Evolutionary conservation across 2,329 filamentous ascomycete species (phyloP), one percentile per base, ranked within the genome.

Genomic region (Fusarium mexicanum): DNA sequence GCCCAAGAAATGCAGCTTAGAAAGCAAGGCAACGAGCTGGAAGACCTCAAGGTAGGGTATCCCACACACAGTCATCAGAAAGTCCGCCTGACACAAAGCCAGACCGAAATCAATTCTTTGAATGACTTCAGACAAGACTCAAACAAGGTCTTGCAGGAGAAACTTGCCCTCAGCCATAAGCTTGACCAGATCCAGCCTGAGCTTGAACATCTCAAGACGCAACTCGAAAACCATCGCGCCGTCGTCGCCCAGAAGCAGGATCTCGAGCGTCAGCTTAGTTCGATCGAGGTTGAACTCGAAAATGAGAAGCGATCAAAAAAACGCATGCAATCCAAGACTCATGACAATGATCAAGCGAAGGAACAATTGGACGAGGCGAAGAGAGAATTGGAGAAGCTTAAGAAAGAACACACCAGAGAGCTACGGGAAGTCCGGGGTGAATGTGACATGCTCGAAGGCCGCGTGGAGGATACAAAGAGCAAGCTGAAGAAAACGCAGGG

Each of bases 271-370:
- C 93, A 96, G 82, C 82, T 98, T 35, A 92, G 88, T 78, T 91
- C 92, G 4, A 82, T 95, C 6, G 93, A 97, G 81, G 91, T 94
- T 48, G 93, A 97, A 76, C 87, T 98, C 5, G 94, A 95, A 73
- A 94, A 93, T 74, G 94, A 96, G 80, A 96, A 83, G 68, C 79
- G 80, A 63, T 80, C 81, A 5, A 81, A 79, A 37, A 76, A 81
- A 35, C 79, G 79, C 20, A 74, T 79, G n/a, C 76, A 80, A 40
- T 75, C 79, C 31, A 79, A 77, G 46, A 78, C 76, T 26, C 74
- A 83, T 75, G 85, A 84, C 54, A 72, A 84, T 80, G 79, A 87
- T 79, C 80, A 88, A 48, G 75, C 84, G 46, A 82, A 79, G 41
- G 76, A 79, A 8, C 79, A 78, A n/a, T 73, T 85, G 6, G 80